Percentiles rank a stretch among this genome's conserved stretches.
These are phyloP conservation scores for Moniliella sp. DNA, from an alignment of 1,284 basidiomycete species.

Conservation along the genomic window DNA sequence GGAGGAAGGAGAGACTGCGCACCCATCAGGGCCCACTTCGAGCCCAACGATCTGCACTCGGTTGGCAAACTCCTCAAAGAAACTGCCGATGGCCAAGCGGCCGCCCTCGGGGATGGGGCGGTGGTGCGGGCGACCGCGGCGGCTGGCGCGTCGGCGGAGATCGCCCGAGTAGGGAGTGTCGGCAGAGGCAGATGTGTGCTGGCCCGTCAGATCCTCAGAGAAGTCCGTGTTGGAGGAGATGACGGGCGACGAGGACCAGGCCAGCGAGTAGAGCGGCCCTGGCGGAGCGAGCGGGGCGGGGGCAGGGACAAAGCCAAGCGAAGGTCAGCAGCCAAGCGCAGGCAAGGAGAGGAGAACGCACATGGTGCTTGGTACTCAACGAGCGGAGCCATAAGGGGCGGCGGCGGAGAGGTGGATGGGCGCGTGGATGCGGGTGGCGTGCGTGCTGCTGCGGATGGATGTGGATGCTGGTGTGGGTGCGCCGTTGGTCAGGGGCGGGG, in stretches of 20 bases:
- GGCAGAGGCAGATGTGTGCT: background rate
- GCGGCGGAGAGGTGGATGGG: no score
- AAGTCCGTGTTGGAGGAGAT: background rate
- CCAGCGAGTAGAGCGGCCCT: background rate
- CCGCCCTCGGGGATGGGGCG: conserved; percentile 4
- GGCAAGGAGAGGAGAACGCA: no score
- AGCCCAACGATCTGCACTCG: conserved; percentile 22
- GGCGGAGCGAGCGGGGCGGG: no score
- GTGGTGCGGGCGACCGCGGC: background rate
- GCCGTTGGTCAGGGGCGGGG: no score
- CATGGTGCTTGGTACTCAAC: no score
- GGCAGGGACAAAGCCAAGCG: no score
- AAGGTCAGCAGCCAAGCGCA: no score
- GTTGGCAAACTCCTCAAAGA: conserved; percentile 29
- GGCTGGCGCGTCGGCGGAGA: background rate
- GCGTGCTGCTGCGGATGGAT: no score
- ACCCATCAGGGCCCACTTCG: background rate
- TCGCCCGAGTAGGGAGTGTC: background rate
- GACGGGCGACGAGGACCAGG: background rate
- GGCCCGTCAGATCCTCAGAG: background rate
- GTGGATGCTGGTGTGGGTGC: no score
- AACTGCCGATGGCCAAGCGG: conserved; percentile 25
- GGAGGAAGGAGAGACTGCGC: background rate
- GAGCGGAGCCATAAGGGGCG: no score
- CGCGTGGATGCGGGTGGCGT: no score